A percentile compares a stretch with the other conserved stretches of the same genome.
phyloP scores from a whole-genome alignment of 345 rosid genomes.

The Rhodamnia rubescens region DNA sequence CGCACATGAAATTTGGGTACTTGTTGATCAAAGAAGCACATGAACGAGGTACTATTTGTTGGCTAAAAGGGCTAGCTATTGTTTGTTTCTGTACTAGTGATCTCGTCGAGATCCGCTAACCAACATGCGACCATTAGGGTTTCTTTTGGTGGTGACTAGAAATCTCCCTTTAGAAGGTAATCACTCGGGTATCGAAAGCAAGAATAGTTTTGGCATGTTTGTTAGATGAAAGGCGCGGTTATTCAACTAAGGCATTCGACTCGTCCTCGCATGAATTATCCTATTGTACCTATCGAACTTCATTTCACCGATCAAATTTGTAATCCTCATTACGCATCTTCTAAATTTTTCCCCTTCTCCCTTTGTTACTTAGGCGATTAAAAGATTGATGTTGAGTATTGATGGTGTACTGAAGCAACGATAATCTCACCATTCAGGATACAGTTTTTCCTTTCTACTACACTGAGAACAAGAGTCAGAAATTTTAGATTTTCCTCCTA shows the following conservation, averaged over 20 bases:
- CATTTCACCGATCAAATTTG: neutral
- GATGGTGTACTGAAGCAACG: neutral
- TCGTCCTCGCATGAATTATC: neutral
- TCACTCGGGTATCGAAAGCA: neutral
- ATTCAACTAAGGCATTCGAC: neutral
- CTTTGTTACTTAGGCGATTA: neutral
- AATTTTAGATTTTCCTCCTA: neutral
- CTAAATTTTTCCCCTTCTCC: no score
- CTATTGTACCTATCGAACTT: neutral
- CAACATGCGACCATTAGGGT: neutral
- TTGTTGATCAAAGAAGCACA: neutral
- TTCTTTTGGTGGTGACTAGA: neutral
- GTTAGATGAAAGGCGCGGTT: neutral
- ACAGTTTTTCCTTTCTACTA: neutral
- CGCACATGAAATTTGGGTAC: conserved; percentile 9
- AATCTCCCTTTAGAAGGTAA: neutral
- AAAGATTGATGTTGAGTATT: neutral
- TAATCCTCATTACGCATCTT: neutral
- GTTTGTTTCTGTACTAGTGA: neutral
- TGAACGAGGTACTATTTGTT: neutral
- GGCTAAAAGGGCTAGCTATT: neutral
- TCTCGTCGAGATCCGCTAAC: neutral
- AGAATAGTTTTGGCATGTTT: neutral
- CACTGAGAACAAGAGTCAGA: neutral
- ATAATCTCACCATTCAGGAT: neutral